Evolutionary conservation across 805 yeast species (phyloP), one percentile per base, ranked within the genome.

Genomic region (Debaryomyces maramus): DNA sequence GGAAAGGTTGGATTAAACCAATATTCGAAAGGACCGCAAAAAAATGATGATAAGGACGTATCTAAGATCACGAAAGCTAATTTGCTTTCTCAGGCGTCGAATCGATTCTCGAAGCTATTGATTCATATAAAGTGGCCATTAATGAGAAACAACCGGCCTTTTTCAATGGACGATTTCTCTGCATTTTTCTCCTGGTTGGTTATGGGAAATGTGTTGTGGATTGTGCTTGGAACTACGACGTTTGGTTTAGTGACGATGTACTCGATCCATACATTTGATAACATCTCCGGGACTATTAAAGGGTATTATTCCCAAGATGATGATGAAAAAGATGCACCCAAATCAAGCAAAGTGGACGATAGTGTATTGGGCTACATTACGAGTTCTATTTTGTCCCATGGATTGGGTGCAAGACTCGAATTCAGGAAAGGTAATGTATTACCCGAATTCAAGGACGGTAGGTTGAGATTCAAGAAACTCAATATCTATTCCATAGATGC

Each of bases 131-230:
- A 71, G 52, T 77, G 80, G 78, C 65, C 77, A 0, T 55, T 77
- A 9, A 56, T 72, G 2, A 56, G 81, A 29, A 76, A 73, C 33
- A 69, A 68, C 47, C 54, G 77, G 27, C 75, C 78, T 8, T 71
- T 74, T 43, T 66, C 76, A 21, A 50, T 69, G 11, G 80, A 76
- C 48, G 81, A 77, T 42, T 54, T 75, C 13, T 72, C 78, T 2
- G 81, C 83, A 1, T 73, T 78, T 49, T 61, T 73, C 7, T 76
- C 81, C 4, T 78, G 80, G 80, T 55, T 76, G 9, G 65, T 78
- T 21, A 74, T 78, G 80, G 83, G 82, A 0, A 73, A 77, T 48
- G 58, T 76, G 15, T 53, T 78, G 26, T 77, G 81, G 81, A 62
- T 78, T 13, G 53, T 76, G 10, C 58, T 78, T 39, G 83, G 83